A percentile compares a stretch with the other conserved stretches of the same genome.
Evolutionary conservation across 2,329 filamentous ascomycete species (phyloP).

Genomic region (Monosporascus sp.): DNA sequence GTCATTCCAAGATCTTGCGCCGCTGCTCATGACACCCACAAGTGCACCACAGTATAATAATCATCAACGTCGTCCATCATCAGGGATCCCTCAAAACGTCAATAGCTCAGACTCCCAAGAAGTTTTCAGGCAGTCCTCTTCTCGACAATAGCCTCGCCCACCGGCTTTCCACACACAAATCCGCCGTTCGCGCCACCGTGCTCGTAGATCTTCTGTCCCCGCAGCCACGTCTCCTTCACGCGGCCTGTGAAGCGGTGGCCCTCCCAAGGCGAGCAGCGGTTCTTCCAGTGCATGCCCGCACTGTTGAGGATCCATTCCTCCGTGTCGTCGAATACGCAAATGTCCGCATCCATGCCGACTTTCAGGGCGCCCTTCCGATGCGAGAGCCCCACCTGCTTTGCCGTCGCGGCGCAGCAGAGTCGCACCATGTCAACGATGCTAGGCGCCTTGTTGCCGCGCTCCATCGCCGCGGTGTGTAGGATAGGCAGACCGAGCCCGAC

Average conservation of each 20-base stretch:
- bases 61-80: no score
- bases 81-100: no score
- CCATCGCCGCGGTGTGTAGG: constrained; percentile 70
- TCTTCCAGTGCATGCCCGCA: constrained; percentile 88
- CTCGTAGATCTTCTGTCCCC: constrained; percentile 70
- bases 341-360: constrained; percentile 81
- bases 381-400: constrained; percentile 78
- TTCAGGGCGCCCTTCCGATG: constrained; percentile 75
- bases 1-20: not conserved
- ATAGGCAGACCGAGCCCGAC: constrained; percentile 91
- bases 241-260: constrained; percentile 71
- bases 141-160: constrained; percentile 55
- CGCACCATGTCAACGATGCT: constrained; percentile 74
- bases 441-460: constrained; percentile 46
- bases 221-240: constrained; percentile 80
- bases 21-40: no score
- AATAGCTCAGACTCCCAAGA: no score
- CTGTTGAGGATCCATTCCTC: constrained; percentile 68
- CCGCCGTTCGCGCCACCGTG: constrained; percentile 50
- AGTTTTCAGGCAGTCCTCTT: constrained; percentile 40
- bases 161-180: constrained; percentile 43
- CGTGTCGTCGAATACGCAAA: constrained; percentile 88
- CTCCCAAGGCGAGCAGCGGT: constrained; percentile 88
- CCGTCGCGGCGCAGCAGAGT: constrained; percentile 82
- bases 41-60: no score